phyloP scores from a whole-genome alignment of 495 filamentous ascomycete species.

The Aspergillus carlsbadensis region DNA sequence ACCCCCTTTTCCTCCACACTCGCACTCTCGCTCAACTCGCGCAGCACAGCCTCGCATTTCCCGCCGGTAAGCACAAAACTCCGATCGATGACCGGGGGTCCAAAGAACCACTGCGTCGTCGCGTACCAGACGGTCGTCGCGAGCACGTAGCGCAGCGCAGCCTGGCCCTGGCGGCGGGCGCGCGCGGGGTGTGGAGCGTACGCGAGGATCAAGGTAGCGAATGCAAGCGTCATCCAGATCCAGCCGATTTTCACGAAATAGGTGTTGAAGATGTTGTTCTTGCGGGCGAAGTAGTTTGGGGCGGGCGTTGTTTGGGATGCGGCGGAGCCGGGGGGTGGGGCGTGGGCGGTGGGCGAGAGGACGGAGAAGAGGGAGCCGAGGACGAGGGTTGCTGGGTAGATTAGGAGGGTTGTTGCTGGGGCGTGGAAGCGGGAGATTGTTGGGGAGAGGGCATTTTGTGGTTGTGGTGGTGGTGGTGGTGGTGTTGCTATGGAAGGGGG shows the following conservation, averaged over 20 bases:
- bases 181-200: conserved; percentile 49
- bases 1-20: conserved; percentile 38
- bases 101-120: conserved; percentile 96
- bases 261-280: conserved; percentile 85
- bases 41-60: conserved; percentile 57
- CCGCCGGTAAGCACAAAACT: conserved; percentile 81
- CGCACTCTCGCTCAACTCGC: conserved; percentile 21
- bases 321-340: conserved; percentile 24
- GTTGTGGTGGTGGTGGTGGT: conserved; percentile 5
- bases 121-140: conserved; percentile 74
- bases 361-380: conserved; percentile 77
- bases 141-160: conserved; percentile 59
- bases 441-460: neutral
- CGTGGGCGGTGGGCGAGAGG: conserved; percentile 67
- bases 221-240: conserved; percentile 79
- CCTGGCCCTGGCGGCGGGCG: conserved; percentile 45
- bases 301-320: conserved; percentile 18
- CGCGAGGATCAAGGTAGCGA: conserved; percentile 58
- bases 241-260: conserved; percentile 94
- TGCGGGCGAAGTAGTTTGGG: conserved; percentile 86
- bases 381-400: conserved; percentile 76
- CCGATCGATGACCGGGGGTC: conserved; percentile 83
- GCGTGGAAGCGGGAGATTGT: conserved; percentile 2
- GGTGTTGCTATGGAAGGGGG: conserved; percentile 5
- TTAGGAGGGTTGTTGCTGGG: conserved; percentile 40